Evolutionary conservation across 169 alveolate species (phyloP).

Genomic region (Ichthyophthirius multifiliis): DNA sequence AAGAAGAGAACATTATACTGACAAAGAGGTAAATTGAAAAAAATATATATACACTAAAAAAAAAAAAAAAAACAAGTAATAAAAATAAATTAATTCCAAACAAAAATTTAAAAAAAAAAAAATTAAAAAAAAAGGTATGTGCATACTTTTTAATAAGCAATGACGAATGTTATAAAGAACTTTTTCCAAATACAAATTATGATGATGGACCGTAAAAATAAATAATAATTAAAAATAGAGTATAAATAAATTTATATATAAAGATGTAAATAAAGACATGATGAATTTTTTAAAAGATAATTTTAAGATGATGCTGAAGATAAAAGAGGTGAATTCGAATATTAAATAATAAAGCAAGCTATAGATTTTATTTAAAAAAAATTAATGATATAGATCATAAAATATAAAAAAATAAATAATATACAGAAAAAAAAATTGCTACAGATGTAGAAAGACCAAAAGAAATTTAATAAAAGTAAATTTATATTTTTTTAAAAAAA

Average conservation of each 20-base stretch:
- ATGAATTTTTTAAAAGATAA: neutral
- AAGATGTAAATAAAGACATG: neutral
- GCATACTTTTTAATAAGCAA: neutral
- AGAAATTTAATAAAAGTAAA: neutral
- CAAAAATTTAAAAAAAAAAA: too few relatives aligned
- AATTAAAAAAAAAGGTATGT: too few relatives aligned
- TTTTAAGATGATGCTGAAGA: constrained; percentile 3
- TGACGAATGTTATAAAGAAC: neutral
- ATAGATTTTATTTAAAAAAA: neutral
- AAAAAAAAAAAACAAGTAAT: too few relatives aligned
- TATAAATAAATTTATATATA: neutral
- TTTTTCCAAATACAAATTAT: neutral
- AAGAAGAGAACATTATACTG: neutral
- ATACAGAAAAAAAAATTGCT: neutral
- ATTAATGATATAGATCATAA: neutral
- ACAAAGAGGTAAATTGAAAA: neutral
- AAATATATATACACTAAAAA: too few relatives aligned
- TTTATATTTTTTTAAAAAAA: neutral
- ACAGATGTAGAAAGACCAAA: neutral
- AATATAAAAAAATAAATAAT: neutral
- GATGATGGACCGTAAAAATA: neutral
- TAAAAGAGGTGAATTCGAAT: constrained; percentile 5
- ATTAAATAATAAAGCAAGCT: neutral
- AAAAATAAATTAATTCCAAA: too few relatives aligned
- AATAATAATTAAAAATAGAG: neutral